Percentiles rank a stretch among this genome's conserved stretches.
phyloP scores from a whole-genome alignment of 768 basidiomycete species.

The Pleurotus pulmonarius region DNA sequence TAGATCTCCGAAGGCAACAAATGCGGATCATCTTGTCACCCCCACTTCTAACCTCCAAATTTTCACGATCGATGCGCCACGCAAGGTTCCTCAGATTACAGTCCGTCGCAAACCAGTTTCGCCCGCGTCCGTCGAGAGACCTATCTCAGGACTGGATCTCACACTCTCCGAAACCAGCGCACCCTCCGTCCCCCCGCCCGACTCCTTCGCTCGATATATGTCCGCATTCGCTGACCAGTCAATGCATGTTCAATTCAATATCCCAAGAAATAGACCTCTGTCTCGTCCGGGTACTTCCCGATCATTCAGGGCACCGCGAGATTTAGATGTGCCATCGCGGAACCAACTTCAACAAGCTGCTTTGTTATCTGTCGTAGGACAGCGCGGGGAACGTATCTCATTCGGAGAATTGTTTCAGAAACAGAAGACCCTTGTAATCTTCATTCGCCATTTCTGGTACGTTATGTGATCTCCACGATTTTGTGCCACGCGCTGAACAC shows the following conservation, averaged over 20 bases:
- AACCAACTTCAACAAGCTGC: conserved; percentile 31
- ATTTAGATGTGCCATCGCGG: conserved; percentile 1
- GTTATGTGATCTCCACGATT: not conserved
- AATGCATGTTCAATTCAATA: conserved; percentile 3
- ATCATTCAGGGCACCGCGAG: not conserved
- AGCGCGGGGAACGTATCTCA: conserved; percentile 45
- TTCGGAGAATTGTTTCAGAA: conserved; percentile 52
- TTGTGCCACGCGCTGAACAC: not conserved
- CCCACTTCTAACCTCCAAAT: not conserved
- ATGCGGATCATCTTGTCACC: not conserved
- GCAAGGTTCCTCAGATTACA: conserved; percentile 1
- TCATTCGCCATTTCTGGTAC: conserved; percentile 64
- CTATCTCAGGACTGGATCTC: not conserved
- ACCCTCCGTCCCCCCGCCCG: not conserved
- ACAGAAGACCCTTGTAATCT: conserved; percentile 56
- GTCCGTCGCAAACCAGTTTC: conserved; percentile 1
- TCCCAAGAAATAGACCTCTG: not conserved
- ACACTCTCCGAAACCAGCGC: not conserved
- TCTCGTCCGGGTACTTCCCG: conserved; percentile 3
- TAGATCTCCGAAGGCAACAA: not conserved
- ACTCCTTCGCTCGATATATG: conserved; percentile 4
- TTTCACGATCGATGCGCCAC: not conserved
- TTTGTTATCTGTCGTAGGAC: conserved; percentile 44
- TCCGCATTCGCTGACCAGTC: conserved; percentile 4
- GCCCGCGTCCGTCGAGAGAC: not conserved